Conservation (phyloP, 1,284 basidiomycete genomes). For the Ustilago bromivora region DNA sequence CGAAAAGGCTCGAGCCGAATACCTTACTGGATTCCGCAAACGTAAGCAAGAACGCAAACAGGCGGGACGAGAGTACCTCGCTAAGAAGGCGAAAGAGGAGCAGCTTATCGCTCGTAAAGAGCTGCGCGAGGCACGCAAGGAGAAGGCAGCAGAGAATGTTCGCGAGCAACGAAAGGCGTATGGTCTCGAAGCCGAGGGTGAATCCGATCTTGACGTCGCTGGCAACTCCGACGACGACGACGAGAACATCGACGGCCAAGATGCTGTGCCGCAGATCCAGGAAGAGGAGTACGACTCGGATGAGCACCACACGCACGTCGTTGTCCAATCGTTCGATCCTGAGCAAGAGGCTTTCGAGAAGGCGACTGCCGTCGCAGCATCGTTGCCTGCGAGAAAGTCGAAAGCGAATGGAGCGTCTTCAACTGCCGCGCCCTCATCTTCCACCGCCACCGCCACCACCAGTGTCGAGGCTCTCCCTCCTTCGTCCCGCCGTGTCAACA, state of each 20-base stretch:
- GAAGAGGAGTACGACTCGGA: conserved; percentile 52
- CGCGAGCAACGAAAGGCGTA: conserved; percentile 55
- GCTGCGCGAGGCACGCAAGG: conserved; percentile 50
- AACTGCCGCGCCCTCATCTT: conserved; percentile 20
- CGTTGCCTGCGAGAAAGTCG: conserved; percentile 13
- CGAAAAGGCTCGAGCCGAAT: conserved; percentile 63
- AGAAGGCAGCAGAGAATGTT: conserved; percentile 64
- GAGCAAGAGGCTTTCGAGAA: conserved; percentile 47
- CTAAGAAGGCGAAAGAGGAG: conserved; percentile 55
- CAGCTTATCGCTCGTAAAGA: conserved; percentile 44
- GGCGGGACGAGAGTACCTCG: conserved; percentile 56
- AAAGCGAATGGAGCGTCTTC: conserved; percentile 36
- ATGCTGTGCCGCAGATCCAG: conserved; percentile 29
- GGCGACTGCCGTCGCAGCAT: conserved; percentile 18
- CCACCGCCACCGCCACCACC: conserved; percentile 26
- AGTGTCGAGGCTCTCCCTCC: conserved; percentile 54
- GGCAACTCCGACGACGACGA: conserved; percentile 26
- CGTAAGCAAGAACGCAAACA: conserved; percentile 66
- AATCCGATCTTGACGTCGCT: conserved; percentile 47
- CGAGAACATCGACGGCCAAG: conserved; percentile 29
- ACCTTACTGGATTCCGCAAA: conserved; percentile 67
- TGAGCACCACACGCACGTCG: conserved; percentile 52
- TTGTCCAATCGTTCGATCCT: conserved; percentile 52
- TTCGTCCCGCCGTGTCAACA: conserved; percentile 54
- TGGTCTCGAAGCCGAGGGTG: conserved; percentile 55